Evolutionary conservation across 768 basidiomycete genomes (phyloP).

Genomic region (Flagelloscypha sp.): DNA sequence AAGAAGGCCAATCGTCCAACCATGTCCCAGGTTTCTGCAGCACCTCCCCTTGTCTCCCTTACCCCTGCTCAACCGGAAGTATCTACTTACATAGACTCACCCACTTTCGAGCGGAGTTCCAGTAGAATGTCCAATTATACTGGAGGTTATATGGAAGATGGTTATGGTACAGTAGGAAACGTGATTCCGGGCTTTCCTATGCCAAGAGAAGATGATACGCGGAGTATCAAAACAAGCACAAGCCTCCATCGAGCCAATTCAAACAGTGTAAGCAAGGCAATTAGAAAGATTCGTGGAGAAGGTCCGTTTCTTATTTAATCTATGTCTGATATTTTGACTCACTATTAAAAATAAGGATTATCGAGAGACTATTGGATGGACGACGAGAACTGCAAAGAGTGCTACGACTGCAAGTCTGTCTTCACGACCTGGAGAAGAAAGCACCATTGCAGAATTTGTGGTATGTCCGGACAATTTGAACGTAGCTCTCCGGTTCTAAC

Average conservation of each 20-base stretch:
- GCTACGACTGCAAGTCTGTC: conserved; percentile 89
- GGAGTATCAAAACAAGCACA: conserved; percentile 70
- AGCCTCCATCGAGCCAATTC: conserved; percentile 70
- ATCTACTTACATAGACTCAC: conserved; percentile 60
- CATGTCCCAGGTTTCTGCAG: no score
- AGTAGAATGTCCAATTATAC: conserved; percentile 42
- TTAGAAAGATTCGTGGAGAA: conserved; percentile 84
- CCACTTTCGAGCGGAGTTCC: conserved; percentile 40
- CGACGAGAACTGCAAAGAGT: conserved; percentile 91
- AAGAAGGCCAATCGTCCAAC: conserved; percentile 38
- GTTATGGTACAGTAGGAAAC: conserved; percentile 54
- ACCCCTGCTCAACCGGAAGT: conserved; percentile 80
- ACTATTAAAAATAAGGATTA: conserved; percentile 42
- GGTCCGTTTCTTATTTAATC: conserved; percentile 34
- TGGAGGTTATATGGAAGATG: conserved; percentile 44
- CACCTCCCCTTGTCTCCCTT: conserved; percentile 78
- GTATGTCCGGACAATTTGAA: conserved; percentile 30
- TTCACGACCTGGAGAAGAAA: conserved; percentile 94
- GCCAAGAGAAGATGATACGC: conserved; percentile 80
- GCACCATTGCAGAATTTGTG: conserved; percentile 97
- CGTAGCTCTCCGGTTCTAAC: background rate
- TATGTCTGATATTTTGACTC: conserved; percentile 2
- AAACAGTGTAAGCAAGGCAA: conserved; percentile 85
- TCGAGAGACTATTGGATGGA: conserved; percentile 99
- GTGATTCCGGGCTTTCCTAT: conserved; percentile 91